phyloP scores from a whole-genome alignment of 2,329 filamentous ascomycete genomes.

The Botrytis galanthina region DNA sequence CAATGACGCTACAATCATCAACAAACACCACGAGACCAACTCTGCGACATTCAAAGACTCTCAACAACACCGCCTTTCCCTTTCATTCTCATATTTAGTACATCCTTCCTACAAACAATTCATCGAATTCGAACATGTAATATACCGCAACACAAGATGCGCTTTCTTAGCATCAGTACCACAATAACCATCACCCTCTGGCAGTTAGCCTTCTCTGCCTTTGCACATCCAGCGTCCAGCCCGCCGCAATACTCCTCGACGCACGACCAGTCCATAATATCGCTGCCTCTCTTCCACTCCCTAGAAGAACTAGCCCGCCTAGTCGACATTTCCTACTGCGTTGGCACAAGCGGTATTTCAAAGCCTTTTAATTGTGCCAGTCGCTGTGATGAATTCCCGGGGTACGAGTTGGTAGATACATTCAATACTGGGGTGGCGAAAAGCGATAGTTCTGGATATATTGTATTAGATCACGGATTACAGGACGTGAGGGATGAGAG shows the following conservation, averaged over 20 bases:
- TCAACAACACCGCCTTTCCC: not conserved
- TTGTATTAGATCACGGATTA: slow-evolving; percentile 74
- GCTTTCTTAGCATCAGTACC: slow-evolving; percentile 26
- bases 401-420: slow-evolving; percentile 72
- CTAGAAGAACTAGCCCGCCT: slow-evolving; percentile 87
- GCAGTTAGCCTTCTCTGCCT: not conserved
- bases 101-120: not conserved
- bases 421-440: slow-evolving; percentile 89
- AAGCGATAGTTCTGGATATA: slow-evolving; percentile 89
- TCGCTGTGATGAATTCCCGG: slow-evolving; percentile 79
- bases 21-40: slow-evolving; percentile 2
- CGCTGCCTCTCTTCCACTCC: slow-evolving; percentile 67
- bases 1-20: not conserved
- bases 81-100: not conserved
- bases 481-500: not conserved
- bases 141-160: slow-evolving; percentile 30
- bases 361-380: slow-evolving; percentile 83
- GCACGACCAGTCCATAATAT: slow-evolving; percentile 43
- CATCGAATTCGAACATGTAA: slow-evolving; percentile 28
- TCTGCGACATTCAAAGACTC: not conserved
- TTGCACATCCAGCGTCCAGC: not conserved
- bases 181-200: slow-evolving; percentile 19
- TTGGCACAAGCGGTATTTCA: slow-evolving; percentile 74
- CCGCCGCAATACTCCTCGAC: slow-evolving; percentile 31
- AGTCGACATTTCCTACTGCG: slow-evolving; percentile 93